These are phyloP conservation scores for Forsythia suspensa DNA, from an alignment of 257 asterid species.

Conservation along the genomic window DNA sequence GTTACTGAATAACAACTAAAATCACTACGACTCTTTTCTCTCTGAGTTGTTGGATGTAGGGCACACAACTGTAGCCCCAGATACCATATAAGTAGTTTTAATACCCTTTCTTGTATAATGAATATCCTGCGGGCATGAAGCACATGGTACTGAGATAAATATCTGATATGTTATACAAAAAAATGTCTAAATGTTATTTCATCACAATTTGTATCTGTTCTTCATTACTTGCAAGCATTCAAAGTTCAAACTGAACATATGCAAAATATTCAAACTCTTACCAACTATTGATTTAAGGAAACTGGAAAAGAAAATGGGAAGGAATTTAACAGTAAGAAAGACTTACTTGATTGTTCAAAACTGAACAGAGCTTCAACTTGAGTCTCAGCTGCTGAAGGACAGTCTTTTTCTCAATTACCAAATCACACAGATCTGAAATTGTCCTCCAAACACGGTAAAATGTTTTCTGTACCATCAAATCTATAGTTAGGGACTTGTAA, in stretches of 20 bases:
- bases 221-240: not conserved
- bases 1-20: not conserved
- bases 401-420: conserved; percentile 53
- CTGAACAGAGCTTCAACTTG: conserved; percentile 55
- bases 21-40: not conserved
- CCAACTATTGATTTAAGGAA: not conserved
- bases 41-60: not conserved
- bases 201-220: not conserved
- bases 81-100: not conserved
- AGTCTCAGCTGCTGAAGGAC: conserved; percentile 61
- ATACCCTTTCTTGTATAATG: not conserved
- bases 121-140: not conserved
- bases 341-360: conserved; percentile 65
- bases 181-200: not conserved
- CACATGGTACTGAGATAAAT: not conserved
- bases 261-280: not conserved
- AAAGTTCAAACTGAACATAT: not conserved
- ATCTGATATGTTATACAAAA: not conserved
- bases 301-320: not conserved
- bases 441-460: conserved; percentile 62
- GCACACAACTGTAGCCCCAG: not conserved
- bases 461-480: conserved; percentile 59
- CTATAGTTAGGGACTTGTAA: conserved; percentile 15
- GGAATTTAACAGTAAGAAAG: not conserved
- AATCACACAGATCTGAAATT: conserved; percentile 48